Evolutionary conservation across 1,284 basidiomycete genomes (phyloP).

Genomic region (Vanrija humicola): DNA sequence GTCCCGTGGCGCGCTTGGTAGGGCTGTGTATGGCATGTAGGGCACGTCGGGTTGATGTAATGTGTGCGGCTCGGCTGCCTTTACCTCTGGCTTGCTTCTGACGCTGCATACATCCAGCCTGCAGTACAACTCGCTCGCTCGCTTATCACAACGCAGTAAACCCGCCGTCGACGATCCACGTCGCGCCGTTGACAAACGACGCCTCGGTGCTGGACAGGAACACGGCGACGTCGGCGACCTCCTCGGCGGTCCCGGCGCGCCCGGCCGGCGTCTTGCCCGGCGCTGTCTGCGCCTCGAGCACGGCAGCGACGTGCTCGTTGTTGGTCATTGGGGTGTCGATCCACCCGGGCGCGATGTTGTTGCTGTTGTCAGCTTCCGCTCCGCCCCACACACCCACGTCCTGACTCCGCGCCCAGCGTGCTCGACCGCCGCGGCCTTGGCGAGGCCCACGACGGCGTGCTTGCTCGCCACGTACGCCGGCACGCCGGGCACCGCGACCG

Average conservation of each 20-base stretch:
- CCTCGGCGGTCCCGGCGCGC: conserved; percentile 25
- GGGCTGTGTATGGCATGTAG: background rate
- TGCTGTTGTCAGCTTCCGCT: background rate
- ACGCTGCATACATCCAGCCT: too few relatives aligned
- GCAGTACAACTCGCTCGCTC: background rate
- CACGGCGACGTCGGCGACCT: conserved; percentile 32
- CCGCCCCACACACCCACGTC: background rate
- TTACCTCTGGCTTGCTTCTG: too few relatives aligned
- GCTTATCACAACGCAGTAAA: background rate
- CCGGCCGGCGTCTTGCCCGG: conserved; percentile 23
- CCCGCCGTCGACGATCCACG: conserved; percentile 35
- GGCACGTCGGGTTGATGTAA: background rate
- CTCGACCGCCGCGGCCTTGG: conserved; percentile 10
- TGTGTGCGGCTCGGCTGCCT: too few relatives aligned
- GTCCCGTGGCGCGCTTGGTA: conserved; percentile 88
- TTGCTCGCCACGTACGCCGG: conserved; percentile 10
- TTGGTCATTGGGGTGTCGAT: conserved; percentile 1
- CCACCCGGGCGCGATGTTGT: conserved; percentile 12
- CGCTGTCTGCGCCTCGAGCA: conserved; percentile 9
- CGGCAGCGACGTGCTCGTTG: background rate
- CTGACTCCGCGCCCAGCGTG: conserved; percentile 8
- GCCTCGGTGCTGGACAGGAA: conserved; percentile 33
- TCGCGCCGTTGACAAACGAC: conserved; percentile 30
- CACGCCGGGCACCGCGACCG: background rate
- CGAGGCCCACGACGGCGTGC: conserved; percentile 14